A percentile compares a stretch with the other conserved stretches of the same genome.
Evolutionary conservation across 2,329 filamentous ascomycete species (phyloP).

Genomic region (Penicillium sp.): DNA sequence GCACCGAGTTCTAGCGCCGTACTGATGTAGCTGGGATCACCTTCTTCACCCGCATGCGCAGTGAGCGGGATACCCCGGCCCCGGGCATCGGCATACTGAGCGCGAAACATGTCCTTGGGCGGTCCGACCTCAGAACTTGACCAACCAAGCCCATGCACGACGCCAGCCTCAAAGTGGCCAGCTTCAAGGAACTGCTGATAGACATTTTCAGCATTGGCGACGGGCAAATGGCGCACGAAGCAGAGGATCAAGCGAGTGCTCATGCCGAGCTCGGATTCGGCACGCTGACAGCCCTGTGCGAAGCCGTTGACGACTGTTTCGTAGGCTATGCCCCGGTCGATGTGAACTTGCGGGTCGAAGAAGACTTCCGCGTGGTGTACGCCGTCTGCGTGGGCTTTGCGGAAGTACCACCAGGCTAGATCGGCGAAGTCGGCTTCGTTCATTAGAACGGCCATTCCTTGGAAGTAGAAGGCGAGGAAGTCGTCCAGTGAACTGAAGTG

Average conservation of each 20-base stretch:
- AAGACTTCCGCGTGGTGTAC: slow-evolving; percentile 77
- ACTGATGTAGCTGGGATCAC: slow-evolving; percentile 67
- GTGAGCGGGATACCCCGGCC: slow-evolving; percentile 64
- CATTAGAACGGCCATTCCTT: slow-evolving; percentile 72
- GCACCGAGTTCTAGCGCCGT: slow-evolving; percentile 67
- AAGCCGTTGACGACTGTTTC: slow-evolving; percentile 68
- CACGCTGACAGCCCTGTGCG: slow-evolving; percentile 61
- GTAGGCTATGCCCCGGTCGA: slow-evolving; percentile 65
- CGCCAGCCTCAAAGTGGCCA: slow-evolving; percentile 52
- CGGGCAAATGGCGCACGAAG: slow-evolving; percentile 71
- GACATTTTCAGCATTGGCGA: slow-evolving; percentile 56
- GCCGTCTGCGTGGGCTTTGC: slow-evolving; percentile 64
- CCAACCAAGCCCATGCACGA: slow-evolving; percentile 67
- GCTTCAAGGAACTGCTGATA: slow-evolving; percentile 45
- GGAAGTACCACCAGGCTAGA: slow-evolving; percentile 73
- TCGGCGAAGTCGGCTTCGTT: slow-evolving; percentile 71
- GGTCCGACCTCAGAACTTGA: slow-evolving; percentile 65
- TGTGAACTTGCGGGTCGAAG: slow-evolving; percentile 80
- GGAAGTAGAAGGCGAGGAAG: slow-evolving; percentile 79
- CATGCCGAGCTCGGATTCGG: slow-evolving; percentile 66
- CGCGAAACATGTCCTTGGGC: slow-evolving; percentile 62
- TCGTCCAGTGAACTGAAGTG: slow-evolving; percentile 73
- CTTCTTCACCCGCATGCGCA: slow-evolving; percentile 77
- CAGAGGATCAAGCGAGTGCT: slow-evolving; percentile 71
- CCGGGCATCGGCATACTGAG: slow-evolving; percentile 62